Conservation (phyloP, 1,284 basidiomycete genomes). For the Malassezia sp. region DNA sequence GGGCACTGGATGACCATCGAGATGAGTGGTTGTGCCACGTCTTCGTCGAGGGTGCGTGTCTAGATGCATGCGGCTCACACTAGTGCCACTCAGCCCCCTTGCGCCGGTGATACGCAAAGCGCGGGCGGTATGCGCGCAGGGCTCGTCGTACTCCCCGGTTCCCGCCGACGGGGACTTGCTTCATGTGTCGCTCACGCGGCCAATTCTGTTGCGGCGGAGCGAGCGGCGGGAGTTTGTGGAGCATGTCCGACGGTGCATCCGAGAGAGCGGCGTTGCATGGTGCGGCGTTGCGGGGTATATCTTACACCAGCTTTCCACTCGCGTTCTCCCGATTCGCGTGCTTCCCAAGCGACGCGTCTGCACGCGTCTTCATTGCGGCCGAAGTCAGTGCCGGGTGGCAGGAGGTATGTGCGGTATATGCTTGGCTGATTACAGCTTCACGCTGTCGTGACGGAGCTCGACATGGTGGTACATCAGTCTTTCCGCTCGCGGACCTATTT, state of each 20-base stretch:
- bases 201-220: conserved; percentile 6
- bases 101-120: too few species aligned
- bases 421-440: neutral
- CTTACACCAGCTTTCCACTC: conserved; percentile 2
- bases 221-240: neutral
- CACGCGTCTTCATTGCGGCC: conserved; percentile 6
- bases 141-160: too few species aligned
- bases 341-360: conserved; percentile 10
- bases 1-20: neutral
- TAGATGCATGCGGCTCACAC: neutral
- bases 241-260: neutral
- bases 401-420: neutral
- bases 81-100: conserved; percentile 6
- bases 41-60: conserved; percentile 5
- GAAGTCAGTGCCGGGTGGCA: conserved; percentile 11
- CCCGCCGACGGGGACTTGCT: too few species aligned
- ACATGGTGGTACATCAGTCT: neutral
- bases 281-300: neutral
- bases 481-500: conserved; percentile 4
- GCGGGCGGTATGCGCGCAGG: too few species aligned
- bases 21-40: conserved; percentile 14
- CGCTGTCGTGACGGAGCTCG: neutral
- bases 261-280: neutral
- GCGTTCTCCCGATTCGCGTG: conserved; percentile 10
- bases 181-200: conserved; percentile 13